Conservation (phyloP, 805 yeast genomes). For the Metschnikowia kofuensis region DNA sequence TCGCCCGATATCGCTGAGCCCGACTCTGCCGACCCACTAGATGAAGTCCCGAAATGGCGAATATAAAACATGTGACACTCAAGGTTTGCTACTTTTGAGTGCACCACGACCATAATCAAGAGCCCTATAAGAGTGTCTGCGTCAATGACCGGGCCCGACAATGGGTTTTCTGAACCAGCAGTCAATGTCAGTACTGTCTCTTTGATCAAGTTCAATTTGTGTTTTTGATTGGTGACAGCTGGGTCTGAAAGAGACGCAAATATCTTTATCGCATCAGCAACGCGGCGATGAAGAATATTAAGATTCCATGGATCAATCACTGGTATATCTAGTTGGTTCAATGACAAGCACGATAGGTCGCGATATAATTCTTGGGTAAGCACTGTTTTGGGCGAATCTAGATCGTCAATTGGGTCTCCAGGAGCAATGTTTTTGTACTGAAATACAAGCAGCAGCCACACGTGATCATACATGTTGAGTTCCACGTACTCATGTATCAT, state of each 20-base stretch:
- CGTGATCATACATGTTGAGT: conserved; percentile 56
- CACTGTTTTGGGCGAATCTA: conserved; percentile 24
- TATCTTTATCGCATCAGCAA: conserved; percentile 49
- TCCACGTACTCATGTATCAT: conserved; percentile 73
- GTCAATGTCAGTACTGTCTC: conserved; percentile 55
- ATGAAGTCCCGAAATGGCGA: conserved; percentile 48
- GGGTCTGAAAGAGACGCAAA: conserved; percentile 47
- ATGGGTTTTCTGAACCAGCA: conserved; percentile 1
- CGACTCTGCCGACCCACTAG: too few relatives aligned
- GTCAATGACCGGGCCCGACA: conserved; percentile 44
- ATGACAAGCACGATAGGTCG: conserved; percentile 37
- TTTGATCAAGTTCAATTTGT: conserved; percentile 48
- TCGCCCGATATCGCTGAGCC: not conserved
- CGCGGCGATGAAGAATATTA: conserved; percentile 35
- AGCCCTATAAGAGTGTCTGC: conserved; percentile 82
- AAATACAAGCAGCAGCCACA: conserved; percentile 52
- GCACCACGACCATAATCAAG: conserved; percentile 65
- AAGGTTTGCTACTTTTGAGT: conserved; percentile 55
- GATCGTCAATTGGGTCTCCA: conserved; percentile 20
- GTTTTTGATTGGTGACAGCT: conserved; percentile 36
- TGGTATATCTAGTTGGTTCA: conserved; percentile 52
- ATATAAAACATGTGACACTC: conserved; percentile 67
- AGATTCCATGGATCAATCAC: conserved; percentile 37
- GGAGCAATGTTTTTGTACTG: conserved; percentile 29
- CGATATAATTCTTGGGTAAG: conserved; percentile 33